Conservation (phyloP, 1,284 basidiomycete species). For the Ganoderma resinaceum region DNA sequence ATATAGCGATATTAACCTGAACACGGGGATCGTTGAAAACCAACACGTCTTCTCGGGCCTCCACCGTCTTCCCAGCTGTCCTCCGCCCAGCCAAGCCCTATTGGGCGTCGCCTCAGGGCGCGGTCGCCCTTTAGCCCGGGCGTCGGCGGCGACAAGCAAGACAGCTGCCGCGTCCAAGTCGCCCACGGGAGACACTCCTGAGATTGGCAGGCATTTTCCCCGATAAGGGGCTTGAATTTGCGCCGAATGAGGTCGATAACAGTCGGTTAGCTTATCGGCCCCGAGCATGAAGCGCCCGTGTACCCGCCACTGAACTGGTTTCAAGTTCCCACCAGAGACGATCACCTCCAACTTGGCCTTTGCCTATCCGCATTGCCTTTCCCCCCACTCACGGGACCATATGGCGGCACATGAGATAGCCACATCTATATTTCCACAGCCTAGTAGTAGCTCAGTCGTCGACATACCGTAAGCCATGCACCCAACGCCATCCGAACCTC, state of each 20-base stretch:
- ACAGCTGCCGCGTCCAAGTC: not conserved
- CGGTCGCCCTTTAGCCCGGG: not conserved
- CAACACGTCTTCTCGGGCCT: constrained; percentile 9
- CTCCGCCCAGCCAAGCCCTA: constrained; percentile 9
- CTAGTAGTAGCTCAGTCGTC: not conserved
- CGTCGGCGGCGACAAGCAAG: constrained; percentile 5
- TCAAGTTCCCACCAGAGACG: not conserved
- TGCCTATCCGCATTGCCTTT: not conserved
- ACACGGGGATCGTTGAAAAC: constrained; percentile 23
- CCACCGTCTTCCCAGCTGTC: constrained; percentile 14
- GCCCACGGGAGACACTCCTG: not conserved
- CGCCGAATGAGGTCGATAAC: constrained; percentile 8
- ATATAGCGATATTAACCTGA: constrained; percentile 18
- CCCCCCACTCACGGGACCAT: not conserved
- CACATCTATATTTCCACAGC: not conserved
- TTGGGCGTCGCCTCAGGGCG: not conserved
- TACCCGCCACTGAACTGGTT: no score
- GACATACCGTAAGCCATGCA: not conserved
- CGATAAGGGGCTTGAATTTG: constrained; percentile 3
- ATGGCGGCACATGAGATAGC: not conserved
- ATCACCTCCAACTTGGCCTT: not conserved
- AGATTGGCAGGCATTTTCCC: constrained; percentile 1
- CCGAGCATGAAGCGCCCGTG: constrained; percentile 16
- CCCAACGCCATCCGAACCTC: not conserved
- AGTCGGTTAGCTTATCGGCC: constrained; percentile 15